A percentile compares a stretch with the other conserved stretches of the same genome.
phyloP scores from a whole-genome alignment of 306 rosid species.

The Vigna reflexopilosa region DNA sequence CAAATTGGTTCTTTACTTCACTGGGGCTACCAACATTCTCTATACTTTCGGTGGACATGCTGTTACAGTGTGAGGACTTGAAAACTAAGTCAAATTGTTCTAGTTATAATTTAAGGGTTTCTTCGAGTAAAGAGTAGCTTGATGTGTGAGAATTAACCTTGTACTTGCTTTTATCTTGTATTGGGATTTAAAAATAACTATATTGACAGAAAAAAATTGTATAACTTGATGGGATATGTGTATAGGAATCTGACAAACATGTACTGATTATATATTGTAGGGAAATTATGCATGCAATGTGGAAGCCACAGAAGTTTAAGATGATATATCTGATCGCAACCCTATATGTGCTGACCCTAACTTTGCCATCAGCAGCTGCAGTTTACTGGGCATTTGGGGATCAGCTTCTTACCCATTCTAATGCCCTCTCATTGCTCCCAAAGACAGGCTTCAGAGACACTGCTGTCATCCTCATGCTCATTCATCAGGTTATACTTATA shows the following conservation, averaged over 20 bases:
- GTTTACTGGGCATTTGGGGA: slow-evolving; percentile 99
- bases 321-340: slow-evolving; percentile 89
- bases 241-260: slow-evolving; percentile 24
- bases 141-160: neutral
- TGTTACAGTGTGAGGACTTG: slow-evolving; percentile 82
- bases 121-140: neutral
- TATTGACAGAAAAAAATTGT: neutral
- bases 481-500: slow-evolving; percentile 73
- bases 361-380: slow-evolving; percentile 93
- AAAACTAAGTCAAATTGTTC: slow-evolving; percentile 29
- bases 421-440: slow-evolving; percentile 91
- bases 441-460: slow-evolving; percentile 75
- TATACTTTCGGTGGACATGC: slow-evolving; percentile 99
- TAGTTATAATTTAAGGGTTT: slow-evolving; percentile 1
- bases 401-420: slow-evolving; percentile 83
- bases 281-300: slow-evolving; percentile 99
- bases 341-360: slow-evolving; percentile 84
- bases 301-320: slow-evolving; percentile 99
- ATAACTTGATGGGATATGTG: neutral
- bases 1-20: slow-evolving; percentile 89
- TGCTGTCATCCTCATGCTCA: slow-evolving; percentile 95
- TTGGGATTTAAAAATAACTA: slow-evolving; percentile 15
- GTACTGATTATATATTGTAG: slow-evolving; percentile 48
- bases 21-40: slow-evolving; percentile 98
- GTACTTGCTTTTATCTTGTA: slow-evolving; percentile 1